phyloP scores from a whole-genome alignment of 768 basidiomycete genomes.

The Chlorophyllum brunneum region DNA sequence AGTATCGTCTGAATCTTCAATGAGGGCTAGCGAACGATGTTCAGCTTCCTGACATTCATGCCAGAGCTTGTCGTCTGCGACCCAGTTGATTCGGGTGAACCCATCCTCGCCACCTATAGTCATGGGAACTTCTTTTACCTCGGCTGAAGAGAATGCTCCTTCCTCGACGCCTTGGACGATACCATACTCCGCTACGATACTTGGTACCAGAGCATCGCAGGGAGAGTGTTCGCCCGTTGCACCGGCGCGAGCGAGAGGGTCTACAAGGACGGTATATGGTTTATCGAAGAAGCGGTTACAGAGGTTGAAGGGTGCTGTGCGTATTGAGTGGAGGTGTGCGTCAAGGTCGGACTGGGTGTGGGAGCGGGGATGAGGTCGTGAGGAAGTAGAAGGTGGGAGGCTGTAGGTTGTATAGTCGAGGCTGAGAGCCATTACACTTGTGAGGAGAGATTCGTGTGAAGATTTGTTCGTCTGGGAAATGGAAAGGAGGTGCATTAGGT shows the following conservation, averaged over 20 bases:
- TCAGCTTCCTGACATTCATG: conserved; percentile 58
- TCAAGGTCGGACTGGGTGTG: conserved; percentile 44
- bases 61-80: conserved; percentile 54
- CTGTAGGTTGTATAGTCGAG: conserved; percentile 71
- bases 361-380: conserved; percentile 27
- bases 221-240: conserved; percentile 90
- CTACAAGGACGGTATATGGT: conserved; percentile 75
- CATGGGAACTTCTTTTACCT: conserved; percentile 2
- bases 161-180: conserved; percentile 64
- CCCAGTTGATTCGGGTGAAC: conserved; percentile 60
- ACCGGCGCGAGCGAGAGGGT: conserved; percentile 80
- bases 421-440: conserved; percentile 76
- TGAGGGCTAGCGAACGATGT: conserved; percentile 49
- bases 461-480: conserved; percentile 61
- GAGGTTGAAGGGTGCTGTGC: conserved; percentile 55
- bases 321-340: conserved; percentile 72
- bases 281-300: conserved; percentile 93
- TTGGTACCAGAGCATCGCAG: conserved; percentile 86
- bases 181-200: conserved; percentile 81
- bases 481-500: conserved; percentile 62
- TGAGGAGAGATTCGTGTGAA: conserved; percentile 61
- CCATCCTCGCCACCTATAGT: neutral
- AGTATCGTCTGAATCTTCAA: conserved; percentile 79
- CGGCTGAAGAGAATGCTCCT: conserved; percentile 29
- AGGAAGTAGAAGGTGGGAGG: conserved; percentile 26